Percentiles rank a stretch among this genome's conserved stretches.
These are phyloP conservation scores for Acorus calamus DNA, from an alignment of 106 monocot species.

Conservation along the genomic window DNA sequence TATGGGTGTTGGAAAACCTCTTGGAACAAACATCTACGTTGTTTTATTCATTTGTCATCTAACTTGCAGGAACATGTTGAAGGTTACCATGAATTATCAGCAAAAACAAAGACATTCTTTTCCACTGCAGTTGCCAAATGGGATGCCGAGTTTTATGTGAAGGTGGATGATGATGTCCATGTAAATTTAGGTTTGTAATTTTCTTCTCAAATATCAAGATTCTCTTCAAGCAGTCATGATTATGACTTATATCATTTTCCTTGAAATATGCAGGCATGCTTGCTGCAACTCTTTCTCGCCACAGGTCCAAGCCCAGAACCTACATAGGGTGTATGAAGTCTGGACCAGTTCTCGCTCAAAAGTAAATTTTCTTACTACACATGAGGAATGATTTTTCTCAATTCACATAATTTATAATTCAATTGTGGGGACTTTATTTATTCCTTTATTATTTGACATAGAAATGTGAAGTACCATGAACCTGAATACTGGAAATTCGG, in stretches of 20 bases:
- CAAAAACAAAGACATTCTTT: slow-evolving; percentile 94
- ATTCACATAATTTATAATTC: too few species aligned
- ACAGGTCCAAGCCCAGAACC: slow-evolving; percentile 77
- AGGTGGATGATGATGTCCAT: slow-evolving; percentile 98
- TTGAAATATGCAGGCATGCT: slow-evolving; percentile 49
- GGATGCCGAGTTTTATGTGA: slow-evolving; percentile 97
- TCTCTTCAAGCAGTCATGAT: not conserved
- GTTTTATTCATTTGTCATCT: too few species aligned
- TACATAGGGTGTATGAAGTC: too few species aligned
- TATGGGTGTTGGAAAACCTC: too few species aligned
- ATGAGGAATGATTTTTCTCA: too few species aligned
- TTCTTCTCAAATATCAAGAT: not conserved
- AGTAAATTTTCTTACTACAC: too few species aligned
- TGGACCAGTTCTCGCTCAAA: too few species aligned
- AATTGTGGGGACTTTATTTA: too few species aligned
- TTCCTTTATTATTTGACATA: too few species aligned
- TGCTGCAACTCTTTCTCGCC: slow-evolving; percentile 67
- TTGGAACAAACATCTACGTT: too few species aligned
- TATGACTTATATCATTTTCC: not conserved
- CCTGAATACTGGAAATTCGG: too few species aligned
- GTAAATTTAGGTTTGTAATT: slow-evolving; percentile 60
- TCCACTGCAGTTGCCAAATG: slow-evolving; percentile 76
- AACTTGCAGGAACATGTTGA: slow-evolving; percentile 75
- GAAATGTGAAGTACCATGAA: too few species aligned
- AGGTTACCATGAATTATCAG: slow-evolving; percentile 93